Evolutionary conservation across 768 basidiomycete genomes (phyloP).

Genomic region (Pleurotus salmoneostramineus): DNA sequence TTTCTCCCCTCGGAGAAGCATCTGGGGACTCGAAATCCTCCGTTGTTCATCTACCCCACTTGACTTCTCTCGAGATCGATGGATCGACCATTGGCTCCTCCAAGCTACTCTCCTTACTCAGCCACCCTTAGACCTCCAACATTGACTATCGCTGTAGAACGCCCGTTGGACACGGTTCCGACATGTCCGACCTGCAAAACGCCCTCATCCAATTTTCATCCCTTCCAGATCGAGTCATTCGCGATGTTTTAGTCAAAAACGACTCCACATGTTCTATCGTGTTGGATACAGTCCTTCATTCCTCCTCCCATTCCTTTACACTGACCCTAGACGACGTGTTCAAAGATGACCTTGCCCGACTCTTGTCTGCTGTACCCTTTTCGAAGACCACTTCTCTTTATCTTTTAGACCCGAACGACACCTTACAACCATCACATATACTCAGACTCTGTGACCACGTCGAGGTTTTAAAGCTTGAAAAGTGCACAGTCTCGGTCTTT

Average conservation of each 20-base stretch:
- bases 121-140: not conserved
- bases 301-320: not conserved
- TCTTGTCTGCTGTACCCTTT: not conserved
- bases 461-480: not conserved
- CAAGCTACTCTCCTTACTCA: not conserved
- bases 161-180: not conserved
- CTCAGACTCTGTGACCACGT: not conserved
- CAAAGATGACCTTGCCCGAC: not conserved
- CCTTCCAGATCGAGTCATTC: not conserved
- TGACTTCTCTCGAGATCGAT: not conserved
- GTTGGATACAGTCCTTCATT: not conserved
- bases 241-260: not conserved
- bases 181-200: not conserved
- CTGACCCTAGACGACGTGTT: not conserved
- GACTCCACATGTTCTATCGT: not conserved
- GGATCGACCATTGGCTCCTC: not conserved
- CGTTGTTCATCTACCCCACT: not conserved
- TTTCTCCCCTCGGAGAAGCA: too few relatives aligned
- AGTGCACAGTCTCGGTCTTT: not conserved
- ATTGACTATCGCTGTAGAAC: not conserved
- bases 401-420: not conserved
- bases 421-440: not conserved
- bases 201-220: not conserved
- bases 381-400: not conserved
- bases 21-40: not conserved